Base-by-base conservation (phyloP, 441 rosid genomes). In the Populus hybrid region DNA sequence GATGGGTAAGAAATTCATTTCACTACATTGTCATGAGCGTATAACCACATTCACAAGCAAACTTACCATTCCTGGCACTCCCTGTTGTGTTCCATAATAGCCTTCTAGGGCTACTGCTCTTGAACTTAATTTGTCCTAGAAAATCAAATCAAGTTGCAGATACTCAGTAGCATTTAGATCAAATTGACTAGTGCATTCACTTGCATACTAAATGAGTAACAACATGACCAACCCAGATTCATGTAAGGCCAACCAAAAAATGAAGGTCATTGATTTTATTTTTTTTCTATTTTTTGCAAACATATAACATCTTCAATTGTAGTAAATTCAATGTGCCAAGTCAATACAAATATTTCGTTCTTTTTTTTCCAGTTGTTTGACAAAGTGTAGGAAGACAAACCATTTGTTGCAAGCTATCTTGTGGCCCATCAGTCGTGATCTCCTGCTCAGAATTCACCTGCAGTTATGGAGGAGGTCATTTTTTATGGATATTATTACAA, bases 351-450 rank as follows among this genome's bases (percentile, higher is more conserved):
- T 50, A 50, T 50, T 14, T 45, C 18, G 4, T 42, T 9, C n/a
- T 71, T 12, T 0, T 38, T 69, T 11, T 64, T n/a, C 56, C 23
- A 2, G 56, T 23, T 67, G 61, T n/a, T 18, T 64, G 69, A 69
- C 9, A 59, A 70, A 38, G 11, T 20, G 73, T 40, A 14, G 56
- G 7, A 53, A 73, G 77, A 85, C 94, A 71, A 71, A 93, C 97
- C 97, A 92, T 89, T 79, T 92, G 97, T 50, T 89, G 98, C 88
- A 91, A 83, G 87, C 89, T 82, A 78, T 94, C 98, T 73, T 92
- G 91, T 36, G 91, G 75, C 79, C 90, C 93, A 38, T 86, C 87
- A 64, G 89, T 81, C 75, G 90, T 78, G 70, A 89, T 87, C 76
- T 94, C 98, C 81, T 82, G 94, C 88, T 91, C 97, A 28, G 95